Evolutionary conservation across 352 stramenopile genomes (phyloP).

Genomic region (Globisporangium ultimum): DNA sequence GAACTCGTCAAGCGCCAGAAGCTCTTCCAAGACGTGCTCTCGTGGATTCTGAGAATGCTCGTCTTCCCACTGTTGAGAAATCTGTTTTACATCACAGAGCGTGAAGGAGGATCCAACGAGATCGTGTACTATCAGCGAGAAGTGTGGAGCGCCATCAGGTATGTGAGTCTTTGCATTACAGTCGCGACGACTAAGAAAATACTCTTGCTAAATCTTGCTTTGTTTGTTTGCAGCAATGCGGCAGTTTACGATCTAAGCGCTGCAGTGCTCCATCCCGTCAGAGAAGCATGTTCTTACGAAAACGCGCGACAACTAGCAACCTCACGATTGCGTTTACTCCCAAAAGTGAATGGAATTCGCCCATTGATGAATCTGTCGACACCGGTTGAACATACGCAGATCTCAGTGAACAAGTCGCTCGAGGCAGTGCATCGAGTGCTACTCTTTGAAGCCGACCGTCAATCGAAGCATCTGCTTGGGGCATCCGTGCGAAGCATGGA

Average conservation of each 20-base stretch:
- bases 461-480: slow-evolving; percentile 44
- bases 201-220: background rate
- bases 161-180: slow-evolving; percentile 11
- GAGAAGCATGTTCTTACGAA: slow-evolving; percentile 2
- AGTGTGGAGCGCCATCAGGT: slow-evolving; percentile 67
- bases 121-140: slow-evolving; percentile 63
- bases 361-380: slow-evolving; percentile 78
- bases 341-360: slow-evolving; percentile 61
- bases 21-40: slow-evolving; percentile 37
- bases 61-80: slow-evolving; percentile 59
- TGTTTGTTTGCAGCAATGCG: slow-evolving; percentile 24
- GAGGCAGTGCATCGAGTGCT: slow-evolving; percentile 59
- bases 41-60: slow-evolving; percentile 37
- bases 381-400: slow-evolving; percentile 19
- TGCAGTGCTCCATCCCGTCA: slow-evolving; percentile 29
- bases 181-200: no score
- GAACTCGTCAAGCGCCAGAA: slow-evolving; percentile 42
- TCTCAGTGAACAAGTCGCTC: slow-evolving; percentile 58
- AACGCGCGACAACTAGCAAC: slow-evolving; percentile 29
- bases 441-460: slow-evolving; percentile 58
- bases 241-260: slow-evolving; percentile 46
- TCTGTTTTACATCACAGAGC: slow-evolving; percentile 75
- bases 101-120: slow-evolving; percentile 63
- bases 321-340: slow-evolving; percentile 58
- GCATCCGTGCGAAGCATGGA: slow-evolving; percentile 62